These are phyloP conservation scores for Aspergillus thermomutatus DNA, from an alignment of 2,329 filamentous ascomycete species.

Conservation along the genomic window DNA sequence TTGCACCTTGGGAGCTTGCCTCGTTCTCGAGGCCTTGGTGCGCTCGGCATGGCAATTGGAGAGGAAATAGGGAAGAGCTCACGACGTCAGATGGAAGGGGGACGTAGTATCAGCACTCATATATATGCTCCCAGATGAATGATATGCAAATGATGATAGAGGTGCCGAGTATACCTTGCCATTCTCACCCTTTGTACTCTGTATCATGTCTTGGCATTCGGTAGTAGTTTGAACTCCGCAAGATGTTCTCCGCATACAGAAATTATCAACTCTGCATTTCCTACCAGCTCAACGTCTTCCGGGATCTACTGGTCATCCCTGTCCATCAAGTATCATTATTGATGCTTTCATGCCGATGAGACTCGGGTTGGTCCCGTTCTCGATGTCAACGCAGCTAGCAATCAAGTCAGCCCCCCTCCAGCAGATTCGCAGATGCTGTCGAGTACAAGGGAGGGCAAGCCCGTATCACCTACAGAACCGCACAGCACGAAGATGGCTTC, in stretches of 20 bases:
- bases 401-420: conserved; percentile 4
- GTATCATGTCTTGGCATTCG: neutral
- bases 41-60: neutral
- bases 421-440: conserved; percentile 5
- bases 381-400: conserved; percentile 17
- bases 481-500: conserved; percentile 12
- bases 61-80: neutral
- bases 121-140: neutral
- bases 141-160: neutral
- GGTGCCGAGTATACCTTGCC: neutral
- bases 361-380: conserved; percentile 14
- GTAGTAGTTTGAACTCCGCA: neutral
- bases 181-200: neutral
- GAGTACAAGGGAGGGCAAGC: conserved; percentile 1
- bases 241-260: neutral
- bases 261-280: neutral
- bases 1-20: neutral
- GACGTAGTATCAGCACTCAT: neutral
- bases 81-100: neutral
- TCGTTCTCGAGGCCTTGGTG: too few relatives aligned
- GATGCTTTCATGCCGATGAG: conserved; percentile 22
- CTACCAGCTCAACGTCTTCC: neutral
- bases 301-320: neutral
- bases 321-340: neutral
- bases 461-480: neutral